These are phyloP conservation scores for Fusarium oligoseptatum DNA, from an alignment of 2,329 filamentous ascomycete genomes.

Conservation along the genomic window DNA sequence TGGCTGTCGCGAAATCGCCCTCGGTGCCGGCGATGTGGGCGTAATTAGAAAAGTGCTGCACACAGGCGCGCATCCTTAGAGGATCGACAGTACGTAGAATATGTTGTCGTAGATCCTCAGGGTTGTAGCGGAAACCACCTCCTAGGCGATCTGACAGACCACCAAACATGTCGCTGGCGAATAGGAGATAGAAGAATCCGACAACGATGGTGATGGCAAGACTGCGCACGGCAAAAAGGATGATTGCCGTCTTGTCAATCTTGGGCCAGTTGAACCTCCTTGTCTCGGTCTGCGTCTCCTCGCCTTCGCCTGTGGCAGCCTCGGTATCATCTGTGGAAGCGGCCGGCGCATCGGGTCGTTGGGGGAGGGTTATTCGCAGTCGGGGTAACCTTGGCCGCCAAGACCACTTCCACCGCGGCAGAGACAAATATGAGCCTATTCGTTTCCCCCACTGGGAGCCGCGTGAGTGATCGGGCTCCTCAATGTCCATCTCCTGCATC, in stretches of 20 bases:
- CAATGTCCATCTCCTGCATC: slow-evolving; percentile 90
- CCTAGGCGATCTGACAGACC: slow-evolving; percentile 72
- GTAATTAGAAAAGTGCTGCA: slow-evolving; percentile 83
- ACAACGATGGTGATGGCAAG: slow-evolving; percentile 82
- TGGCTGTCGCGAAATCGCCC: slow-evolving; percentile 87
- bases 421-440: slow-evolving; percentile 65
- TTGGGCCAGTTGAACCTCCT: slow-evolving; percentile 51
- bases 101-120: slow-evolving; percentile 83
- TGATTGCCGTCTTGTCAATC: slow-evolving; percentile 58
- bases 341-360: slow-evolving; percentile 48
- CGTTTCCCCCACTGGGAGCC: slow-evolving; percentile 67
- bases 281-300: slow-evolving; percentile 44
- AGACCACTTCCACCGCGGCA: slow-evolving; percentile 68
- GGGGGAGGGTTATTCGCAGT: slow-evolving; percentile 63
- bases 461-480: slow-evolving; percentile 70
- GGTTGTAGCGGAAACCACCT: slow-evolving; percentile 80
- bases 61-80: slow-evolving; percentile 76
- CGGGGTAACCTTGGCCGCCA: slow-evolving; percentile 68
- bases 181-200: slow-evolving; percentile 84
- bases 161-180: slow-evolving; percentile 86
- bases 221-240: slow-evolving; percentile 78
- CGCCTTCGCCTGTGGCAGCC: slow-evolving; percentile 42
- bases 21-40: slow-evolving; percentile 95
- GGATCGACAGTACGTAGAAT: slow-evolving; percentile 81
- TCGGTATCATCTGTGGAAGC: slow-evolving; percentile 42